Base-by-base conservation (phyloP, 75 land plant genomes). In the Pseudotsuga menziesii region DNA sequence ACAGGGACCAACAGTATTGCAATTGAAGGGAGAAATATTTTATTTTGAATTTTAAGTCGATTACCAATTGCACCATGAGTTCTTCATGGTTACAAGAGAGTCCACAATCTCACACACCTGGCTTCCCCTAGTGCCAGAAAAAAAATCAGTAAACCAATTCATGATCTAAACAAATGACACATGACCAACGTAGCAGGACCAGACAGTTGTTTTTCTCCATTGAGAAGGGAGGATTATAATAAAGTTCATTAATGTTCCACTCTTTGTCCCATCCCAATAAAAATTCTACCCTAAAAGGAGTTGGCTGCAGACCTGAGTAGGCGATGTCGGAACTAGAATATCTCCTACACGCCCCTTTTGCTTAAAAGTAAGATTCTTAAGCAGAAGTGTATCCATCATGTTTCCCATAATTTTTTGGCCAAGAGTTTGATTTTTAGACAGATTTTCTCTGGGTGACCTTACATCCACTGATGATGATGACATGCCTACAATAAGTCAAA, bases 341-440 rank as follows among this genome's bases (percentile, higher is more conserved):
- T 88, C 92, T 27, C 52, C 63, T 16, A 77, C 56, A 8, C n/a
- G 84, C 32, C 67, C 69, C 80, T 77, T 88, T 6, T 86, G 79
- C 76, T 88, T 93, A 2, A 92, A 89, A 23, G 94, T 93, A 35
- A 93, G 76, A 79, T 84, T 96, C 82, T 93, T 92, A 22, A 90
- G 52, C 60, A 92, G 77, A 57, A 90, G 77, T 57, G 93, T 89
- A 81, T 94, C 99, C 99, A 97, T 93, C 86, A 96, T 80, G 82
- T 94, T 93, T 36, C 96, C n/a, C 94, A 94, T 87, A 22, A 94
- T 76, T 61, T 85, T 82, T 78, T 95, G 95, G 63, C 99, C 94
- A 74, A 89, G 79, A 41, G 92, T 86, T 75, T 93, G 97, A 78
- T 75, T 87, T 39, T 80, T 81, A 58, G 86, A 86, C 0, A 80